Percentiles rank a stretch among this genome's conserved stretches.
Conservation (phyloP, 352 stramenopile genomes). For the Phytophthora pinifolia region DNA sequence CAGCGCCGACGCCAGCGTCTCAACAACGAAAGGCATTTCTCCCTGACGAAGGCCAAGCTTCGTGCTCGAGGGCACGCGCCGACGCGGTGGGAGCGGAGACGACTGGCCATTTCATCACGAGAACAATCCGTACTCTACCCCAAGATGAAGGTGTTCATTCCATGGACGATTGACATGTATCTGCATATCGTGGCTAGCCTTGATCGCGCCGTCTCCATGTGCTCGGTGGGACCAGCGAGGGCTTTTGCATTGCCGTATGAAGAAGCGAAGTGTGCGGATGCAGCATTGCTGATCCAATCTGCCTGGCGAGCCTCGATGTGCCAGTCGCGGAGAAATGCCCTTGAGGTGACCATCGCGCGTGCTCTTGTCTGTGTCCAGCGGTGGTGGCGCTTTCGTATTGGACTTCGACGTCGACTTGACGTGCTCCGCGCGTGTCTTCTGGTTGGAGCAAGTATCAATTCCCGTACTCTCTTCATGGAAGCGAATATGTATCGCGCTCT, state of each 20-base stretch:
- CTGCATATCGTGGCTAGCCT: constrained; percentile 54
- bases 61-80: constrained; percentile 50
- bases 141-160: constrained; percentile 66
- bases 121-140: constrained; percentile 27
- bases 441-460: constrained; percentile 56
- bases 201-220: constrained; percentile 31
- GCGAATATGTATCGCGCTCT: constrained; percentile 47
- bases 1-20: constrained; percentile 12
- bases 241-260: constrained; percentile 62
- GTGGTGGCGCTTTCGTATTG: constrained; percentile 64
- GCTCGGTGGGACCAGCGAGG: constrained; percentile 29
- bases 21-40: constrained; percentile 24
- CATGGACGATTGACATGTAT: constrained; percentile 82
- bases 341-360: constrained; percentile 55
- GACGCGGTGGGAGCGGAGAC: constrained; percentile 38
- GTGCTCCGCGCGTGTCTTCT: constrained; percentile 54
- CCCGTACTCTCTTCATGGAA: constrained; percentile 70
- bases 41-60: constrained; percentile 36
- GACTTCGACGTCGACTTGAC: constrained; percentile 46
- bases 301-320: constrained; percentile 45
- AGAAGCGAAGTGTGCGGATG: constrained; percentile 44
- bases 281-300: constrained; percentile 52
- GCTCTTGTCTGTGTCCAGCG: constrained; percentile 64
- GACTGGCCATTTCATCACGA: not conserved
- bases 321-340: constrained; percentile 41